Percentiles rank a stretch among this genome's conserved stretches.
Conservation (phyloP, 164 flowering plant species). For the grape (Vitis vinifera) region DNA sequence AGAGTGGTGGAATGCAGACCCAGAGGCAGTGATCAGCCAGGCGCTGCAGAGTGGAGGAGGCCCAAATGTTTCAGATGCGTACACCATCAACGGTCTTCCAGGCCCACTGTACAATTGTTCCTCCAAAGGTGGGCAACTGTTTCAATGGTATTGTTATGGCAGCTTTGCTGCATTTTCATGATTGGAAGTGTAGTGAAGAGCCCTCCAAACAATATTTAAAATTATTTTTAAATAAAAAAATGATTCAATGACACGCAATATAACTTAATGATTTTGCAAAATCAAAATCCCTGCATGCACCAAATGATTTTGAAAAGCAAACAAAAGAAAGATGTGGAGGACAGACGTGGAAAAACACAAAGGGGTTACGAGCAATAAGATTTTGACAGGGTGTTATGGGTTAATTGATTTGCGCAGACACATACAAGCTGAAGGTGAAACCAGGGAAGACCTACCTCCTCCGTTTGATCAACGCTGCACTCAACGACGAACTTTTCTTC, state of each 20-base stretch:
- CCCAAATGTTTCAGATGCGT: constrained; percentile 62
- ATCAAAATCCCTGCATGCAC: too few species aligned
- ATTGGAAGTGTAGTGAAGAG: too few species aligned
- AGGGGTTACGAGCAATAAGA: too few species aligned
- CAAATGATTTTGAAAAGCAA: too few species aligned
- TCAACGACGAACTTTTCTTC: constrained; percentile 67
- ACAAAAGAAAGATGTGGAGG: too few species aligned
- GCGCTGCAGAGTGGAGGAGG: constrained; percentile 54
- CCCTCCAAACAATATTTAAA: too few species aligned
- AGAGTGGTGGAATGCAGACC: constrained; percentile 58
- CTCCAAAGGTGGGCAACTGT: constrained; percentile 30
- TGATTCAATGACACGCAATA: too few species aligned
- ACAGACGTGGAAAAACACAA: too few species aligned
- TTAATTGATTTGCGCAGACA: constrained; percentile 32
- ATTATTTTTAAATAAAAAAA: too few species aligned
- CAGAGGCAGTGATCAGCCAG: constrained; percentile 49
- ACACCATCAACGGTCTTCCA: constrained; percentile 63
- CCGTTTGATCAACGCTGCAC: constrained; percentile 64
- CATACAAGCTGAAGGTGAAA: constrained; percentile 47
- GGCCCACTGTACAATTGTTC: constrained; percentile 61
- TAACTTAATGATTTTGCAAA: too few species aligned
- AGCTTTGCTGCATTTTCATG: too few species aligned
- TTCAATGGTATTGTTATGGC: background rate
- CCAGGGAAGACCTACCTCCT: constrained; percentile 60
- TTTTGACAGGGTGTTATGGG: background rate